Evolutionary conservation across 2,329 filamentous ascomycete species (phyloP).

Genomic region (Dendrostoma leiphaemia): DNA sequence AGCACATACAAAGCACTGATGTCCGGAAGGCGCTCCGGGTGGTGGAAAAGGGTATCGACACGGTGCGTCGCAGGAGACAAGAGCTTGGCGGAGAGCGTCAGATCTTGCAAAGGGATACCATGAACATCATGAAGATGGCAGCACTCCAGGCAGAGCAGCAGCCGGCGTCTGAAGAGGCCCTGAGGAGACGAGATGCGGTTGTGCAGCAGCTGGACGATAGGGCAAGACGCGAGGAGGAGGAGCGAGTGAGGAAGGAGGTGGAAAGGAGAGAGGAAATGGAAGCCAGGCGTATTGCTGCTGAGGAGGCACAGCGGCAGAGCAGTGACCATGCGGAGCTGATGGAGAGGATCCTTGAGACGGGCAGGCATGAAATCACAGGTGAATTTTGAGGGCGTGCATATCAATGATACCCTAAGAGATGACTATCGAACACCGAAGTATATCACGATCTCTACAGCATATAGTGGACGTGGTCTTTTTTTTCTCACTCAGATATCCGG

Average conservation of each 20-base stretch:
- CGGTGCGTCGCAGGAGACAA: slow-evolving; percentile 20
- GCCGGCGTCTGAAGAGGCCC: not conserved
- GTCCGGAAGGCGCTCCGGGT: slow-evolving; percentile 15
- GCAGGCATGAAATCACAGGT: not conserved
- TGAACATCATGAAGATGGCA: slow-evolving; percentile 30
- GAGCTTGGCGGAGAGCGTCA: slow-evolving; percentile 20
- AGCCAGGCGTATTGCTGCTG: slow-evolving; percentile 10
- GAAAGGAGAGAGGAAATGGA: slow-evolving; percentile 5
- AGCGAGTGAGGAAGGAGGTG: not conserved
- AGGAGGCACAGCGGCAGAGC: not conserved
- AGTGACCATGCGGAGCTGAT: slow-evolving; percentile 11
- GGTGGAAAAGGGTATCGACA: slow-evolving; percentile 24
- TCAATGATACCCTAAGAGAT: not conserved
- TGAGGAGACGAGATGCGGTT: slow-evolving; percentile 6
- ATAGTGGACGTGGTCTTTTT: not conserved
- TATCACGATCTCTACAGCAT: not conserved
- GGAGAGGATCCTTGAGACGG: slow-evolving; percentile 12
- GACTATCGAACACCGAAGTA: not conserved
- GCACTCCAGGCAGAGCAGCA: slow-evolving; percentile 25
- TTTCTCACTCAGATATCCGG: no score
- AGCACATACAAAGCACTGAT: slow-evolving; percentile 4
- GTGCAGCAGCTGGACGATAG: slow-evolving; percentile 7
- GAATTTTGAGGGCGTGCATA: slow-evolving; percentile 9
- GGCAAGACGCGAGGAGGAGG: slow-evolving; percentile 1
- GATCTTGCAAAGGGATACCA: slow-evolving; percentile 22